Base-by-base conservation (phyloP, 2,329 filamentous ascomycete species). In the Dryadomyces quercus-mongolicae region DNA sequence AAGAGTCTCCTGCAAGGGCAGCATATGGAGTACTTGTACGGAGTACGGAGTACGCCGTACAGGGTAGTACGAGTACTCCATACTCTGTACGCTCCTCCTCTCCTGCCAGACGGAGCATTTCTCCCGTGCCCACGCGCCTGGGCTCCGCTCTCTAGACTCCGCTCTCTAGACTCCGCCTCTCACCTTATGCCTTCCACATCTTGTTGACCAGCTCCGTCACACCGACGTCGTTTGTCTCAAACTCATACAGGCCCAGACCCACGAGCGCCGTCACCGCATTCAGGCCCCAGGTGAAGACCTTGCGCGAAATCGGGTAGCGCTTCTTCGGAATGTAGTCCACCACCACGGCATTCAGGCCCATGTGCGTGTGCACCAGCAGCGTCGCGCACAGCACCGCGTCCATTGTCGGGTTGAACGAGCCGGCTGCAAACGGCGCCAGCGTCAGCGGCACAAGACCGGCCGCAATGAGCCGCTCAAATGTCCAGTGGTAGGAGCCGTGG, bases 401-500 rank as follows among this genome's bases (percentile, higher is more conserved):
- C 65, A 86, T 80, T 60, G 86, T 76, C 52, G 93, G 93, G 80
- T 95, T 95, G 61, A 97, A 78, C 43, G 88, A 88, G 65, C 91
- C 91, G 57, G 88, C 84, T 58, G 91, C 91, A 72, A 98, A 98
- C 59, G 93, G 93, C 43, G 90, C 85, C 61, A 97, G 77, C 59
- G 86, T 89, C 60, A 98, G 76, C 51, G 93, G 94, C 58, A 98
- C 75, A 58, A 98, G 81, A 54, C 82, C 86, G 55, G 81, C 85
- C 55, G 89, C 85, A 63, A 97, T 74, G 55, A 89, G 68, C 66
- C 88, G 90, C 78, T 98, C 93, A 66, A 95, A 95, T 57, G 86
- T 88, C 93, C 93, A 98, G 80, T 98, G 93, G 77, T 97, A 98
- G 71, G 87, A 94, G 63, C 93, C 93, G 74, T 98, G 88, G 54